A percentile compares a stretch with the other conserved stretches of the same genome.
These are phyloP conservation scores for Globisporangium paroecandrum DNA, from an alignment of 352 stramenopile genomes.

Conservation along the genomic window DNA sequence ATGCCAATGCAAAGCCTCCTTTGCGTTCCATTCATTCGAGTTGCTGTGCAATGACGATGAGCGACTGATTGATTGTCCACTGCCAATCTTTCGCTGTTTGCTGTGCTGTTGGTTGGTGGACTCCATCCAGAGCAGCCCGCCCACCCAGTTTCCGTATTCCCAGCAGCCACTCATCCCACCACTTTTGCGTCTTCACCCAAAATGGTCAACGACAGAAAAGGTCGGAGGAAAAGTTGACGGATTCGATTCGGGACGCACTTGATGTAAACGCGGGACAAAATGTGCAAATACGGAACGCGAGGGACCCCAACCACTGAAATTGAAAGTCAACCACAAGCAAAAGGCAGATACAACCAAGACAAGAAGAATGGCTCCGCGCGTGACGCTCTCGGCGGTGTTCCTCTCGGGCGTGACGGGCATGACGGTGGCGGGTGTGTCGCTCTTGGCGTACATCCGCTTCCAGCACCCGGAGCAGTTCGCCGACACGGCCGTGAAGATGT, in stretches of 20 bases:
- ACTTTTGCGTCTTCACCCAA: too few relatives aligned
- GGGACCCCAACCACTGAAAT: not conserved
- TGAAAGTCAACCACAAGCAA: not conserved
- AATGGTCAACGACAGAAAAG: not conserved
- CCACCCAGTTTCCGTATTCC: not conserved
- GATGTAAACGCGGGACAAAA: not conserved
- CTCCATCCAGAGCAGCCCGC: not conserved
- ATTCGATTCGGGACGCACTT: too few relatives aligned
- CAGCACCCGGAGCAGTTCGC: slow-evolving; percentile 82
- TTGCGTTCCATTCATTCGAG: not conserved
- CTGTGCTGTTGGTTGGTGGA: not conserved
- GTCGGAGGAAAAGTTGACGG: not conserved
- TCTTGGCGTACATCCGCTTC: slow-evolving; percentile 81
- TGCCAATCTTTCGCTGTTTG: too few relatives aligned
- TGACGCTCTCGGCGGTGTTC: slow-evolving; percentile 54
- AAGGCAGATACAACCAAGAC: not conserved
- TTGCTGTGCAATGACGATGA: not conserved
- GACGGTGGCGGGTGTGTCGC: slow-evolving; percentile 75
- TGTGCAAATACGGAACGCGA: not conserved
- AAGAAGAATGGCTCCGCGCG: slow-evolving; percentile 32
- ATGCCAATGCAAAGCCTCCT: not conserved
- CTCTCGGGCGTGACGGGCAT: slow-evolving; percentile 79
- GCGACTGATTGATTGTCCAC: not conserved
- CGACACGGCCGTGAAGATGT: slow-evolving; percentile 75
- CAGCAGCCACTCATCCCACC: not conserved